Evolutionary conservation across 2,329 filamentous ascomycete genomes (phyloP), one percentile per base, ranked within the genome.

Genomic region (Massarina eburnea): DNA sequence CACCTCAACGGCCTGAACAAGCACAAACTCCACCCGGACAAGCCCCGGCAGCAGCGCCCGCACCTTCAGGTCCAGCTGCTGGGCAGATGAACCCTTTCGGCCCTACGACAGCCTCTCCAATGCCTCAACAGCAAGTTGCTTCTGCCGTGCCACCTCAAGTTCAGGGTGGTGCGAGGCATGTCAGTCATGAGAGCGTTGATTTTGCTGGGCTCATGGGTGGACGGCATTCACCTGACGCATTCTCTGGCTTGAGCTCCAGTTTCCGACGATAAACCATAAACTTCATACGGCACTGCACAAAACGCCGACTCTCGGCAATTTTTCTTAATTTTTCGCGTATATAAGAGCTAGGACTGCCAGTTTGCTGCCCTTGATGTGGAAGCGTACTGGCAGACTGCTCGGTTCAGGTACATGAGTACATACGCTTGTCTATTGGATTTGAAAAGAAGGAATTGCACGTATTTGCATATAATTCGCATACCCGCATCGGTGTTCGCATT

Each of bases 161-260:
- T 2, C 55, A 54, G 45, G 44, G 52, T n/a, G n/a, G n/a, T 14
- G 21, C 59, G 5, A 54, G 80, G 61, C 70, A 81, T 72, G 67
- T 72, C 14, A 91, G 86, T 59, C 80, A 86, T 39, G 88, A 91
- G 62, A 91, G 87, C 66, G 81, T 89, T 66, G 75, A 76, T 48
- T 78, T 78, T 49, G 81, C 76, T 44, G 77, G 83, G 54, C 80
- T 86, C 32, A 76, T 82, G 67, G 80, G 58, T 57, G 88, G 88
- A 8, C 76, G 88, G 33, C 87, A 91, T 62, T 90, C 86, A 58
- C 88, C 88, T 3, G 88, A 91, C 68, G 88, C 88, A 12, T 91
- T 91, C 76, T 83, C 87, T 2, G 88, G 85, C 40, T 73, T 91
- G 52, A 89, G 86, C 59, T 82, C 86, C 36, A 69, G 71, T 46